Base-by-base conservation (phyloP, 129 eudicot species). In the Silybum marianum region DNA sequence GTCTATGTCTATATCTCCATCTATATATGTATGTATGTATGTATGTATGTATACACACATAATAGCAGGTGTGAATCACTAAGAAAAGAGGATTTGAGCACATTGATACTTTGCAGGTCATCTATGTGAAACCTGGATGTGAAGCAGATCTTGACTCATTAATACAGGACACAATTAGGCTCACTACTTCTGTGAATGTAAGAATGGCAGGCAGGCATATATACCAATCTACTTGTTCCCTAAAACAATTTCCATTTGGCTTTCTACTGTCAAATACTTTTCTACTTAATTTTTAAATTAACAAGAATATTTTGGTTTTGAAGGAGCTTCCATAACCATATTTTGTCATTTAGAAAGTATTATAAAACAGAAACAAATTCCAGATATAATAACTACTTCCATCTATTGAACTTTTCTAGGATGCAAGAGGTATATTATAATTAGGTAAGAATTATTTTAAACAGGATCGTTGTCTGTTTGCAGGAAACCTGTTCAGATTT, bases 401-500 rank as follows among this genome's bases (percentile, higher is more conserved):
- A 62, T 11, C 46, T 70, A 46, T 54, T 69, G 51, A 48, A 79
- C 19, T 25, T 79, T 69, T 69, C n/a, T 77, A 14, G 65, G 81
- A 66, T 28, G 36, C 24, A 62, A 69, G n/a, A n/a, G n/a, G n/a
- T n/a, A n/a, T n/a, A n/a, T n/a, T n/a, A n/a, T n/a, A n/a, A n/a
- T n/a, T n/a, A n/a, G n/a, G n/a, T n/a, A n/a, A n/a, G 51, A 70
- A 79, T 65, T 75, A 73, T 28, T 25, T 62, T 73, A 36, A 80
- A 73, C 78, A 18, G 44, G 21, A 62, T 13, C 40, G 4, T 81
- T 80, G 69, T 72, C 48, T 71, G 74, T 71, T 62, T 81, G 86
- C 93, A 93, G 97, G 98, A 91, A 76, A 91, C 95, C 23, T 94
- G 98, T 78, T 94, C 98, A 79, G 93, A 91, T 36, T 78, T 80